These are phyloP conservation scores for Entamoeba dispar DNA, from an alignment of 208 protist genomes.

Conservation along the genomic window DNA sequence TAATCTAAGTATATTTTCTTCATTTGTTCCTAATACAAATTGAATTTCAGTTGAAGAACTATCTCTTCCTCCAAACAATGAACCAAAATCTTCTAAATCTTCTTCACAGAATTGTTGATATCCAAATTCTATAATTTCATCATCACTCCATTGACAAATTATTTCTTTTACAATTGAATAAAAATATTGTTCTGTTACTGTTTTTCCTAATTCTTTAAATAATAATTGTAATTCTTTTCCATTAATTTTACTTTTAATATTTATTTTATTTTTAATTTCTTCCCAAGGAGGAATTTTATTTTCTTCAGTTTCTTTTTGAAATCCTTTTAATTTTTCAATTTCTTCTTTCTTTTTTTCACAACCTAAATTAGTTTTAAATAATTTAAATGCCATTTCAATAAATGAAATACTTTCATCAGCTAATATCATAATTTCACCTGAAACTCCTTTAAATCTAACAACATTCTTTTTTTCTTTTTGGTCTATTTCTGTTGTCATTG, in stretches of 20 bases:
- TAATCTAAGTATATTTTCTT: not conserved
- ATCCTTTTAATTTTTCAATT: not conserved
- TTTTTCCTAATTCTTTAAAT: not conserved
- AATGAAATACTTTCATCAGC: not conserved
- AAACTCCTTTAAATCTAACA: not conserved
- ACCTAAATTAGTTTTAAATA: not conserved
- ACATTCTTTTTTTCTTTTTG: not conserved
- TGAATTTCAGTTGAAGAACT: not conserved
- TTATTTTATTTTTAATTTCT: not conserved
- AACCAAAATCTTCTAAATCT: not conserved
- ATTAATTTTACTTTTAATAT: not conserved
- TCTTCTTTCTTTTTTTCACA: not conserved
- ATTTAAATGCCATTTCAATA: not conserved
- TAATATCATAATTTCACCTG: not conserved
- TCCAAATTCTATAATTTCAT: not conserved
- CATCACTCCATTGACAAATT: not conserved
- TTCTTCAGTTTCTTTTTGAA: not conserved
- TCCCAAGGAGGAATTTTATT: not conserved
- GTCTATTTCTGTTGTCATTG: not conserved
- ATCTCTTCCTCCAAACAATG: not conserved
- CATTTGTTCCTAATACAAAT: not conserved
- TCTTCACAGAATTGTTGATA: not conserved
- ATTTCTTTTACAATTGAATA: not conserved
- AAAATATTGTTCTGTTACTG: not conserved
- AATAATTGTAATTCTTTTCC: not conserved